A percentile compares a stretch with the other conserved stretches of the same genome.
phyloP scores from a whole-genome alignment of 2,329 filamentous ascomycete genomes.

The Fusarium pseudonygamai region DNA sequence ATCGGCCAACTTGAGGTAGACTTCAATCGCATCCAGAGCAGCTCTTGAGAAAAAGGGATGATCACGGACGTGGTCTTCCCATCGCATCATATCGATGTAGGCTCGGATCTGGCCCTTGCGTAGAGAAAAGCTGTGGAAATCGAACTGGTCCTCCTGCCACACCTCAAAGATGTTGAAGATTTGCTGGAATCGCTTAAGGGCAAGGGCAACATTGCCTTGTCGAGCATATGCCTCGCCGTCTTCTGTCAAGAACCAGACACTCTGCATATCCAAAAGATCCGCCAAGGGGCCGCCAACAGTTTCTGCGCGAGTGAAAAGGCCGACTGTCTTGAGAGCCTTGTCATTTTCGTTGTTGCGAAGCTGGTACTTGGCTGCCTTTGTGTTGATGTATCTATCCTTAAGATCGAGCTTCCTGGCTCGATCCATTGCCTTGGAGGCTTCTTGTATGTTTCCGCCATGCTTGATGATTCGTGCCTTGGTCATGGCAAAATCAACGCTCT shows the following conservation, averaged over 20 bases:
- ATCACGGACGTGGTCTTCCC: slow-evolving; percentile 91
- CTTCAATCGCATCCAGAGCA: slow-evolving; percentile 80
- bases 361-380: slow-evolving; percentile 96
- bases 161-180: slow-evolving; percentile 94
- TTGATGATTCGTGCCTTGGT: slow-evolving; percentile 96
- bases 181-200: slow-evolving; percentile 90
- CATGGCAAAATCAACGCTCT: slow-evolving; percentile 91
- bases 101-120: slow-evolving; percentile 94
- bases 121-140: slow-evolving; percentile 98
- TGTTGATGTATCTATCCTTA: slow-evolving; percentile 97
- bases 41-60: slow-evolving; percentile 93
- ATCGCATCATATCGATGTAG: slow-evolving; percentile 95
- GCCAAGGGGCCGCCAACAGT: slow-evolving; percentile 86
- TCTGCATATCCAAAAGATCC: slow-evolving; percentile 98
- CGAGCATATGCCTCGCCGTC: slow-evolving; percentile 90
- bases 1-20: slow-evolving; percentile 84
- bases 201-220: slow-evolving; percentile 82
- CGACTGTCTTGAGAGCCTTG: slow-evolving; percentile 85
- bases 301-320: slow-evolving; percentile 93
- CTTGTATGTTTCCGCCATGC: slow-evolving; percentile 80
- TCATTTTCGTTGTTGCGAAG: slow-evolving; percentile 92
- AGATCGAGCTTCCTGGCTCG: slow-evolving; percentile 84
- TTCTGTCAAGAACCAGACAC: slow-evolving; percentile 95
- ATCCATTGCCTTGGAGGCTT: slow-evolving; percentile 89
- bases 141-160: slow-evolving; percentile 98